These are phyloP conservation scores for Rheum nobile DNA, from an alignment of 148 eudicot genomes.

Conservation along the genomic window DNA sequence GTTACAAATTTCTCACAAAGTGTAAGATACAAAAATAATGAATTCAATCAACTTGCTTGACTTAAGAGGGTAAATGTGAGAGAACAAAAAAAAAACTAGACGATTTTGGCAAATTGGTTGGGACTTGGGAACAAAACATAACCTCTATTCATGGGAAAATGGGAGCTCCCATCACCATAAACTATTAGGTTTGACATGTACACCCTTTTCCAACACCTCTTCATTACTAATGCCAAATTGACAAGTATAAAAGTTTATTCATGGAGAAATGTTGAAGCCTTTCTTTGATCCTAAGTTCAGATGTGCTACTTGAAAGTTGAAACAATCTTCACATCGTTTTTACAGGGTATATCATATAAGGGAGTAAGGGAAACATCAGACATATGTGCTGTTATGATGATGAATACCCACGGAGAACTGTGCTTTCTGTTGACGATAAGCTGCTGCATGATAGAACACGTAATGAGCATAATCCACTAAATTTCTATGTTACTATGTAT, in stretches of 20 bases:
- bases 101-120: background rate
- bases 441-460: conserved; percentile 8
- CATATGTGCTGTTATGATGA: conserved; percentile 10
- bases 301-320: background rate
- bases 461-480: background rate
- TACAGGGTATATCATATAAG: background rate
- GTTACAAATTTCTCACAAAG: background rate
- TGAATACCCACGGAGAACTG: conserved; percentile 7
- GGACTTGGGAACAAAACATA: background rate
- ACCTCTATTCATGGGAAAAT: background rate
- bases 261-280: background rate
- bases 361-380: background rate
- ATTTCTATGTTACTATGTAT: background rate
- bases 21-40: background rate
- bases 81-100: background rate
- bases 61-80: background rate
- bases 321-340: background rate
- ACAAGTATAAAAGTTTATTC: background rate
- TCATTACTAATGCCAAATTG: background rate
- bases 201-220: background rate
- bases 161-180: background rate
- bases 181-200: background rate
- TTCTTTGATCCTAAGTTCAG: background rate
- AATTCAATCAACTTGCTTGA: background rate
- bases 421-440: background rate